Evolutionary conservation across 805 yeast genomes (phyloP).

Genomic region (Yarrowia sp.): DNA sequence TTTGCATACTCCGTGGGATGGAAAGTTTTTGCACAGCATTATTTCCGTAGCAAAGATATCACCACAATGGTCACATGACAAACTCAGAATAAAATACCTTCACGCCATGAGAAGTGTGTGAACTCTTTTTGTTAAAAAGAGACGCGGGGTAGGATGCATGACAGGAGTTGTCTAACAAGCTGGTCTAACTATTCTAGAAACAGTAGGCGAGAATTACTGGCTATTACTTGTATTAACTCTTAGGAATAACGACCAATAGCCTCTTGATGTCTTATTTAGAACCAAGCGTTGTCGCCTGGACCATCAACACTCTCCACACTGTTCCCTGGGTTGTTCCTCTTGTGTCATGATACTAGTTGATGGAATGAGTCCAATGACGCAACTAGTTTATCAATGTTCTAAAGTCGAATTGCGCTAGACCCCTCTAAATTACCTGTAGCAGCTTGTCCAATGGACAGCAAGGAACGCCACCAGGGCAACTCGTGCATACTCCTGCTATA

Average conservation of each 20-base stretch:
- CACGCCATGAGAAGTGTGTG: background rate
- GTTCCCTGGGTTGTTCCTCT: too few relatives aligned
- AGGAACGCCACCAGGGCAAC: background rate
- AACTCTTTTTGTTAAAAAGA: background rate
- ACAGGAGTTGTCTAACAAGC: background rate
- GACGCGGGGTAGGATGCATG: conserved; percentile 7
- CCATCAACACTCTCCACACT: background rate
- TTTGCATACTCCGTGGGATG: background rate
- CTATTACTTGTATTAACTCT: too few relatives aligned
- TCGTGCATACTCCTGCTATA: too few relatives aligned
- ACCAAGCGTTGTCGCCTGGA: background rate
- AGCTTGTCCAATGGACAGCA: background rate
- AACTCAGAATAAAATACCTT: background rate
- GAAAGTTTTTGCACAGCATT: background rate
- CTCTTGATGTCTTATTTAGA: background rate
- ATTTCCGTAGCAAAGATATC: background rate
- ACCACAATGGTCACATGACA: background rate
- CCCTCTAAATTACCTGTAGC: background rate
- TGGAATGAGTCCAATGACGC: background rate
- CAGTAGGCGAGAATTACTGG: background rate
- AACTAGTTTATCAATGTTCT: background rate
- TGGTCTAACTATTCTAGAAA: background rate
- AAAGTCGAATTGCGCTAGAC: background rate
- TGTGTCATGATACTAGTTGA: too few relatives aligned
- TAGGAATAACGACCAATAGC: background rate